phyloP scores from a whole-genome alignment of 2,329 filamentous ascomycete species.

The Penicillium thymicola region DNA sequence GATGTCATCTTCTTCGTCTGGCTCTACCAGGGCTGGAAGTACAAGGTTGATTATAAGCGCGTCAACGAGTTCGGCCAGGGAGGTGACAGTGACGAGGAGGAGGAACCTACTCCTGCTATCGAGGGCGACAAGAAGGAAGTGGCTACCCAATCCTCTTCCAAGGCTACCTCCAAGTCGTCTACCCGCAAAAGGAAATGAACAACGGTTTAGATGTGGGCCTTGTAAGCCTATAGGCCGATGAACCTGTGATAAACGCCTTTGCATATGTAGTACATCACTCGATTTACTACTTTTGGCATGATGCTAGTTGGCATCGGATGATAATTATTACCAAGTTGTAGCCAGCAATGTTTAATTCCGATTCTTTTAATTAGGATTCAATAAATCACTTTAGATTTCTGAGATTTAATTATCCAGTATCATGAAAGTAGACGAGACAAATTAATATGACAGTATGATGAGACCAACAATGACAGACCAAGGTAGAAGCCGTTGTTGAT shows the following conservation, averaged over 20 bases:
- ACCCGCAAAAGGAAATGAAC: conserved; percentile 38
- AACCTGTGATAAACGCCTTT: neutral
- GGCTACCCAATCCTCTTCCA: conserved; percentile 29
- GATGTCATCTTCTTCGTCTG: conserved; percentile 99
- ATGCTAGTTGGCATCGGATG: neutral
- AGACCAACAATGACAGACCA: neutral
- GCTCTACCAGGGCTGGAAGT: conserved; percentile 88
- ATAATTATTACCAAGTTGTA: neutral
- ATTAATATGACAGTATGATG: neutral
- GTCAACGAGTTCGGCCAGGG: conserved; percentile 99
- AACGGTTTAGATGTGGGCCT: neutral
- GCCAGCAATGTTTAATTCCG: neutral
- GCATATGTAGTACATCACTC: neutral
- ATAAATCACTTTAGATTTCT: neutral
- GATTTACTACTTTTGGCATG: neutral
- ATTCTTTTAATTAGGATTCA: neutral
- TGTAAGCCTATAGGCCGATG: neutral
- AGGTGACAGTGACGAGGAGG: conserved; percentile 74
- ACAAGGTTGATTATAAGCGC: conserved; percentile 84
- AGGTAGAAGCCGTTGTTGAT: conserved; percentile 13
- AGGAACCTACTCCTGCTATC: conserved; percentile 37
- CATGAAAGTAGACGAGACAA: neutral
- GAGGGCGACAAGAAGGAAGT: conserved; percentile 21
- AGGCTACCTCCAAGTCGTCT: conserved; percentile 25
- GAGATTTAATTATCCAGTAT: neutral